Base-by-base conservation (phyloP, 371 early-diverging fungal genomes). In the Mycotypha africana region DNA sequence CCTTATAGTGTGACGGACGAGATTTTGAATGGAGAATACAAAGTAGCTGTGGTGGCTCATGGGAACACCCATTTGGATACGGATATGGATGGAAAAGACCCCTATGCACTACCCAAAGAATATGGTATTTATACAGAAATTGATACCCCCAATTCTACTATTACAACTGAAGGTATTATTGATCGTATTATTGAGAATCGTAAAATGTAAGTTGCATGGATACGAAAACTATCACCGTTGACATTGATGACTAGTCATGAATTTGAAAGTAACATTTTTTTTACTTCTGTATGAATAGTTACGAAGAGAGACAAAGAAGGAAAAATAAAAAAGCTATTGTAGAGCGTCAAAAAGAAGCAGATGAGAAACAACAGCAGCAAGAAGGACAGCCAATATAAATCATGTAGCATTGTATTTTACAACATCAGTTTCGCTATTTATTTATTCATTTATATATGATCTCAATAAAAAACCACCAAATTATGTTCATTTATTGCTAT, bases 141-240 rank as follows among this genome's bases (percentile, higher is more conserved):
- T 35, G 81, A 82, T 26, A 84, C 88, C 33, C 82, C 86, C 20
- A 70, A 77, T 30, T 74, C 81, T 37, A 76, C 83, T 40, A 73
- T 93, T 41, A 90, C 92, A 10, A 93, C 95, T 15, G 78, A 85
- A 31, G 74, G 79, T 3, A 92, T 95, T 46, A 88, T 95, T 53
- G 71, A 81, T 42, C 82, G 96, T 46, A 93, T 95, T 60, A 84
- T 95, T 48, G 82, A 79, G 25, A 86, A 91, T 62, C 82, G 92
- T 38, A 70, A 85, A 48, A 59, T 84, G 81, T 92, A 81, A 63
- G 82, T n/a, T n/a, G n/a, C 37, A 24, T 62, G 63, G 23, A 47
- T 44, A n/a, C 12, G 34, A 5, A 2, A 14, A 23, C 21, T 11
- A n/a, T n/a, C n/a, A n/a, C n/a, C 12, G 24, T 31, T 9, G 10